phyloP scores from a whole-genome alignment of 352 stramenopile species.

The Phytophthora lateralis region DNA sequence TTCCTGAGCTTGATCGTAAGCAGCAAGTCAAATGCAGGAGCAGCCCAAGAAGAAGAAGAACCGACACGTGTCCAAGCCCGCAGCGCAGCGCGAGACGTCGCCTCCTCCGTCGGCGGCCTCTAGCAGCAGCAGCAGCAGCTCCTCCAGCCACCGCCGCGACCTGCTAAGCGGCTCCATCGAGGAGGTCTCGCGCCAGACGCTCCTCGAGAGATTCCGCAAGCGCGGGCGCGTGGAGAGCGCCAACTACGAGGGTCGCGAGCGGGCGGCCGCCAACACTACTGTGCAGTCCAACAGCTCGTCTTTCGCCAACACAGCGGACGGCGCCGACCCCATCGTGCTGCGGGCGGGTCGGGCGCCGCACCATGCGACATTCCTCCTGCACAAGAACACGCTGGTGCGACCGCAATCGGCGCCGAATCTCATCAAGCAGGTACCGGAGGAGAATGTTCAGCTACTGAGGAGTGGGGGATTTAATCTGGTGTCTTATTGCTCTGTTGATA shows the following conservation, averaged over 20 bases:
- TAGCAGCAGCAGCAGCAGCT: conserved; percentile 3
- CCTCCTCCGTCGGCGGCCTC: conserved; percentile 1
- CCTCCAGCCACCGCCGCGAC: conserved; percentile 29
- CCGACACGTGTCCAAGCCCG: conserved; percentile 37
- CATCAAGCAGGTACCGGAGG: conserved; percentile 26
- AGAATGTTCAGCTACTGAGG: neutral
- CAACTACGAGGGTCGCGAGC: conserved; percentile 37
- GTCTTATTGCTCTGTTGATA: conserved; percentile 16
- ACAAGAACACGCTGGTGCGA: conserved; percentile 19
- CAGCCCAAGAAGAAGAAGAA: conserved; percentile 29
- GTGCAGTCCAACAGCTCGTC: conserved; percentile 21
- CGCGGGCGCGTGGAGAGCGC: conserved; percentile 72
- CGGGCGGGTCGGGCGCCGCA: conserved; percentile 18
- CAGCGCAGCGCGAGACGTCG: conserved; percentile 23
- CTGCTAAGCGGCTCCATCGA: conserved; percentile 37
- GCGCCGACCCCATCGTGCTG: conserved; percentile 11
- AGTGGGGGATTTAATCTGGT: conserved; percentile 1
- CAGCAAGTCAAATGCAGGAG: conserved; percentile 8
- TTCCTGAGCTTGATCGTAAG: neutral
- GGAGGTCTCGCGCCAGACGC: conserved; percentile 36
- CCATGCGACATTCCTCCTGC: conserved; percentile 25
- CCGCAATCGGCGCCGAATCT: conserved; percentile 33
- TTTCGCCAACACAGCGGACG: conserved; percentile 26
- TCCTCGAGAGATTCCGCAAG: conserved; percentile 62
- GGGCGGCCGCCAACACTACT: neutral